Base-by-base conservation (phyloP, 1,284 basidiomycete species). In the Malassezia sympodialis region DNA sequence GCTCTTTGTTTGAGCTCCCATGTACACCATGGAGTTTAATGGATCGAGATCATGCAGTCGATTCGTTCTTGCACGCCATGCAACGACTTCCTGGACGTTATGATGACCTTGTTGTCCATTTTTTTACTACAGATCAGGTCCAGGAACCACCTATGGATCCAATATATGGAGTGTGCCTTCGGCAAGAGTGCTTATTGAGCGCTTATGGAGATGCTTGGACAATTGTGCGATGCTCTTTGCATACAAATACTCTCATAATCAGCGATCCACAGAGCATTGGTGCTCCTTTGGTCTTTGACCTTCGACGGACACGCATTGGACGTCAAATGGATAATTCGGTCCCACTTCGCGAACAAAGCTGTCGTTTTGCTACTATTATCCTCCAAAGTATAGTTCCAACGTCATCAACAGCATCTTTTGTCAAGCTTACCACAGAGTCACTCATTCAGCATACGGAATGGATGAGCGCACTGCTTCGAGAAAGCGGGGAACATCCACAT, bases 11-110 rank as follows among this genome's bases (percentile, higher is more conserved):
- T 39, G 44, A 57, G n/a, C 12, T 41, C 4, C 35, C 50, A 8
- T 30, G 8, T n/a, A 43, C 43, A 5, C 55, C 55, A 21, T 47
- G 27, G 44, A 50, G 31, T 12, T 17, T 52, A 17, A 15, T 28
- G 27, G 41, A 51, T 24, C 55, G 55, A 8, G 51, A 57, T 23
- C 24, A 35, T 14, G 34, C 45, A 1, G 46, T 57, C n/a, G 50
- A 50, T 30, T 12, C 55, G 8, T 44, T 39, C n/a, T 15, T 57
- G 11, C 21, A 26, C 7, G 32, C 50, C 7, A 10, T 57, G 10
- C 55, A 48, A 41, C 39, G 39, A 10, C 30, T 43, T 3, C 40
- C 44, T 1, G 34, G 17, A 12, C 32, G 15, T 17, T 42, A 17
- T 32, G 50, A 48, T n/a, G 55, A 57, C 26, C 15, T 52, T 21